phyloP scores from a whole-genome alignment of 257 asterid genomes.

The Sherardia arvensis region DNA sequence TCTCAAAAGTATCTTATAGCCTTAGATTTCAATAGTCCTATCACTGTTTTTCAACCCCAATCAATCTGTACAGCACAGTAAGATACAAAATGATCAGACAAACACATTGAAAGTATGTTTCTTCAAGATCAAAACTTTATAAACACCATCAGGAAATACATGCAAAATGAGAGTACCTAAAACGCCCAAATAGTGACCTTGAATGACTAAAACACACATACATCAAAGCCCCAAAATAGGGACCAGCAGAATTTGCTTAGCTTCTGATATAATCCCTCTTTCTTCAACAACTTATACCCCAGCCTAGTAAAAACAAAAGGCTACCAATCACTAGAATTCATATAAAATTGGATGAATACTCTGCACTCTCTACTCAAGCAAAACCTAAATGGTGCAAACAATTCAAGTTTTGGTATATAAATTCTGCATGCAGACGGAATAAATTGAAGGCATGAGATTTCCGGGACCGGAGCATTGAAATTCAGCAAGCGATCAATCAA shows the following conservation, averaged over 20 bases:
- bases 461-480: not conserved
- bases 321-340: no score
- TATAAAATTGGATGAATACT: not conserved
- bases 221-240: not conserved
- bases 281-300: not conserved
- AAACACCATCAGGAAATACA: not conserved
- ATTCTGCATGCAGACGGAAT: not conserved
- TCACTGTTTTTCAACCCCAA: no score
- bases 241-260: not conserved
- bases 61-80: not conserved
- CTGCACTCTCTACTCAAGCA: not conserved
- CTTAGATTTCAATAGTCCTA: not conserved
- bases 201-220: not conserved
- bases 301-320: not conserved
- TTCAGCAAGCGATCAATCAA: not conserved
- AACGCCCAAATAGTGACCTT: not conserved
- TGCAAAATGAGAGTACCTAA: not conserved
- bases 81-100: not conserved
- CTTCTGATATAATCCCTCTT: not conserved
- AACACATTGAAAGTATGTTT: not conserved
- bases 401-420: not conserved
- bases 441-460: not conserved
- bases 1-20: not conserved
- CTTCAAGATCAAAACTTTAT: not conserved
- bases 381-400: not conserved